A percentile compares a stretch with the other conserved stretches of the same genome.
Evolutionary conservation across 495 filamentous ascomycete genomes (phyloP).

Genomic region (Aspergillus hancockii): DNA sequence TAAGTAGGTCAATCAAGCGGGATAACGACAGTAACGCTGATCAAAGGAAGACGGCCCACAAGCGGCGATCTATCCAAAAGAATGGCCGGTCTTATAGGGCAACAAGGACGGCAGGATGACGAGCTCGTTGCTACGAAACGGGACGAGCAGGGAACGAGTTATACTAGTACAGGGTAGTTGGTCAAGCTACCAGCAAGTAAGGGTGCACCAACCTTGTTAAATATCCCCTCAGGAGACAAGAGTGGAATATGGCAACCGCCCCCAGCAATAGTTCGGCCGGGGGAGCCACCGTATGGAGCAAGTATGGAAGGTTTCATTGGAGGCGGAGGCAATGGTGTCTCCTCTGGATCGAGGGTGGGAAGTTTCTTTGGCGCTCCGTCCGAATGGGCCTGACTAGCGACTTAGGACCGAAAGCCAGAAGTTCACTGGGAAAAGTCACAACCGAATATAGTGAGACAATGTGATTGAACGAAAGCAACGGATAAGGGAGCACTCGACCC

Average conservation of each 20-base stretch:
- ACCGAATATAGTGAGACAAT: slow-evolving; percentile 21
- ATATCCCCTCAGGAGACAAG: slow-evolving; percentile 11
- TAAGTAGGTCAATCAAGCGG: background rate
- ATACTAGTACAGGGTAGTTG: slow-evolving; percentile 1
- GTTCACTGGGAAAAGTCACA: slow-evolving; percentile 4
- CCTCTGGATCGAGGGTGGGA: slow-evolving; percentile 14
- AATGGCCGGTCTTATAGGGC: background rate
- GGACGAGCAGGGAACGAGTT: slow-evolving; percentile 9
- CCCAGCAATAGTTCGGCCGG: background rate
- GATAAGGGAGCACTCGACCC: slow-evolving; percentile 11
- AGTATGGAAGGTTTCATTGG: background rate
- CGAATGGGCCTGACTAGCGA: background rate
- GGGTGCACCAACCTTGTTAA: background rate
- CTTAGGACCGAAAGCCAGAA: background rate
- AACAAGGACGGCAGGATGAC: slow-evolving; percentile 3
- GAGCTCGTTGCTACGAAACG: slow-evolving; percentile 10
- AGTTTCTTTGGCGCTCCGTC: slow-evolving; percentile 2
- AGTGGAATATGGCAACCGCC: slow-evolving; percentile 9
- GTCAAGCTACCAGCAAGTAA: background rate
- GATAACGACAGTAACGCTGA: background rate
- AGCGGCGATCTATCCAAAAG: background rate
- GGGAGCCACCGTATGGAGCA: slow-evolving; percentile 1
- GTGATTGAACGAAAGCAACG: slow-evolving; percentile 22
- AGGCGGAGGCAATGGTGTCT: background rate
- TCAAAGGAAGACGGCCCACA: slow-evolving; percentile 1